phyloP scores from a whole-genome alignment of 371 early-diverging fungal genomes.

The Mortierella sp. region DNA sequence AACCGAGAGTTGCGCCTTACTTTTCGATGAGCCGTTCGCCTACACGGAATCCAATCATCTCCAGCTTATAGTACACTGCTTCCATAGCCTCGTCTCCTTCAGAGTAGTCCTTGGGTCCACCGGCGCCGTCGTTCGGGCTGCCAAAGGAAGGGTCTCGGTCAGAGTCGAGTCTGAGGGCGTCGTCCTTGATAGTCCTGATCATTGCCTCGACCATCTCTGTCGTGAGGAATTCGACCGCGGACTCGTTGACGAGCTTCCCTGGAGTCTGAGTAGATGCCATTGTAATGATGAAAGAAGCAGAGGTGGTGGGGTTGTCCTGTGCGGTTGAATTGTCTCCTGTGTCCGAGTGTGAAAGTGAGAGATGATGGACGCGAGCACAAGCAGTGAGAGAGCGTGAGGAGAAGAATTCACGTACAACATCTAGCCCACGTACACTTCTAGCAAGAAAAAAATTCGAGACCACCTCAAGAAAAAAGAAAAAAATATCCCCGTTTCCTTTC shows the following conservation, averaged over 20 bases:
- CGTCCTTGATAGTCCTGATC: constrained; percentile 66
- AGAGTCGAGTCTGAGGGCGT: constrained; percentile 27
- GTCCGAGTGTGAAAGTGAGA: neutral
- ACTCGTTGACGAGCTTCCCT: constrained; percentile 66
- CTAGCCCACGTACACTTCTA: neutral
- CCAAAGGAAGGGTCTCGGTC: constrained; percentile 26
- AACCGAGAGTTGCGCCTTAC: constrained; percentile 56
- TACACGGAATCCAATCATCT: constrained; percentile 90
- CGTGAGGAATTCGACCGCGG: constrained; percentile 80
- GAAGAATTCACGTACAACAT: neutral
- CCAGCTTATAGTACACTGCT: constrained; percentile 88
- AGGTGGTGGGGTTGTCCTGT: constrained; percentile 3
- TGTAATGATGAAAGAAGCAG: neutral
- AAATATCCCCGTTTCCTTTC: neutral
- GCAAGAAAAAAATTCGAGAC: neutral
- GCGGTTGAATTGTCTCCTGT: neutral
- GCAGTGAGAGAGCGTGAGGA: neutral
- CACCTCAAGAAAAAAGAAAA: neutral
- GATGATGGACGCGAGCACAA: constrained; percentile 8
- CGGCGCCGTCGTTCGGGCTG: constrained; percentile 41
- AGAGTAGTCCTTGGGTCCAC: constrained; percentile 52
- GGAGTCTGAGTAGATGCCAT: constrained; percentile 45
- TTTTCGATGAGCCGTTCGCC: constrained; percentile 90
- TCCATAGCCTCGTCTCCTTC: constrained; percentile 81
- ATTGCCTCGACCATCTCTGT: constrained; percentile 85